Percentiles rank a stretch among this genome's conserved stretches.
phyloP scores from a whole-genome alignment of 2,329 filamentous ascomycete genomes.

The Fusarium domesticum region DNA sequence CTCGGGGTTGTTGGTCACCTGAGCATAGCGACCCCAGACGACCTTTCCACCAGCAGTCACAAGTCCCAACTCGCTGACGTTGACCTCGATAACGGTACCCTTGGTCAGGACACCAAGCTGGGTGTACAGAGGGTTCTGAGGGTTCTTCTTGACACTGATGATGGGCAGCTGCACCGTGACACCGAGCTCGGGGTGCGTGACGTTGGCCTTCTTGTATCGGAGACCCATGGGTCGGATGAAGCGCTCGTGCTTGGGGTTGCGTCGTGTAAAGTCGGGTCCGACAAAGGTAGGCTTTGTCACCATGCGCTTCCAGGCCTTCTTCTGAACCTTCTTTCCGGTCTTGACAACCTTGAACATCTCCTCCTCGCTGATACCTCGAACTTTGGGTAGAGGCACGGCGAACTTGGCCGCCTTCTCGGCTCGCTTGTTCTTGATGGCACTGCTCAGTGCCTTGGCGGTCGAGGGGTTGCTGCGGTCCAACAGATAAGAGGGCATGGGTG shows the following conservation, averaged over 20 bases:
- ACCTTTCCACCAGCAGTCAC: slow-evolving; percentile 91
- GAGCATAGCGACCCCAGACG: slow-evolving; percentile 81
- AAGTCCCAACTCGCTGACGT: slow-evolving; percentile 86
- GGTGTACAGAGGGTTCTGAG: slow-evolving; percentile 86
- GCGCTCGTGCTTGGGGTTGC: slow-evolving; percentile 75
- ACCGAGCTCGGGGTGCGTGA: slow-evolving; percentile 71
- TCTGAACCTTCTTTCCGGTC: slow-evolving; percentile 89
- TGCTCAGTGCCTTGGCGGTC: slow-evolving; percentile 67
- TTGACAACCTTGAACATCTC: slow-evolving; percentile 98
- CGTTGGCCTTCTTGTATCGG: slow-evolving; percentile 52
- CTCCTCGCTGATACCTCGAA: slow-evolving; percentile 85
- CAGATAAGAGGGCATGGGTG: slow-evolving; percentile 87
- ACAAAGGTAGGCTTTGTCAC: slow-evolving; percentile 69
- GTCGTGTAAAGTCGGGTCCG: slow-evolving; percentile 81
- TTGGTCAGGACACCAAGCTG: slow-evolving; percentile 87
- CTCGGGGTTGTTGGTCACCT: slow-evolving; percentile 46
- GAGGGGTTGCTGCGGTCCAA: slow-evolving; percentile 71
- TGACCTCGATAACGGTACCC: slow-evolving; percentile 80
- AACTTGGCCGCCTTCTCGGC: slow-evolving; percentile 93
- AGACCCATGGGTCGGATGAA: slow-evolving; percentile 52
- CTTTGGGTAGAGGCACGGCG: slow-evolving; percentile 87
- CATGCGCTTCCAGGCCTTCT: slow-evolving; percentile 77
- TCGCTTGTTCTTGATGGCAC: slow-evolving; percentile 93
- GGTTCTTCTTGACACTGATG: slow-evolving; percentile 63
- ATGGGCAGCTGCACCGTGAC: slow-evolving; percentile 88